Conservation (phyloP, 768 basidiomycete genomes). For the Paxillus rubicundulus region DNA sequence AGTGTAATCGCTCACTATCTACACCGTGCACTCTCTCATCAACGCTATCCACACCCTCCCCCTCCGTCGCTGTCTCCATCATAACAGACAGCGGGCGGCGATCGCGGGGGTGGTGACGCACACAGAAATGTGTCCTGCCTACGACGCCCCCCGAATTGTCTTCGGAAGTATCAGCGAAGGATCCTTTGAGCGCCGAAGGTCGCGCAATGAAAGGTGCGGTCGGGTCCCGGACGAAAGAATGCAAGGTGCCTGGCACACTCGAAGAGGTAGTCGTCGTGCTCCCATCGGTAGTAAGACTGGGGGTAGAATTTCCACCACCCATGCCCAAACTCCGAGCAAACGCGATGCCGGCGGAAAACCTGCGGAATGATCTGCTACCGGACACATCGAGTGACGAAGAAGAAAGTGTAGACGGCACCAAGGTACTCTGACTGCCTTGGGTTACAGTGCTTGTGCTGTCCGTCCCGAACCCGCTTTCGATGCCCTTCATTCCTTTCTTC, state of each 20-base stretch:
- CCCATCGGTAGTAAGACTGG: constrained; percentile 20
- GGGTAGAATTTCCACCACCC: constrained; percentile 13
- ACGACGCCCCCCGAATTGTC: constrained; percentile 12
- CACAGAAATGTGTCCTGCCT: not conserved
- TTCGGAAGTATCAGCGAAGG: constrained; percentile 16
- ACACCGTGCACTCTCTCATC: not conserved
- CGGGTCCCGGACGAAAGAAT: not conserved
- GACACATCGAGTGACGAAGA: not conserved
- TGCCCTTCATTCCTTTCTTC: not conserved
- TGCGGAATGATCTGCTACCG: not conserved
- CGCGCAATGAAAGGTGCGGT: constrained; percentile 8
- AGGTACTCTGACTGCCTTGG: constrained; percentile 18
- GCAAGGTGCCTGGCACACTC: constrained; percentile 9
- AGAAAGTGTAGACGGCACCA: not conserved
- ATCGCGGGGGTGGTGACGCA: constrained; percentile 3
- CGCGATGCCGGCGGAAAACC: constrained; percentile 7
- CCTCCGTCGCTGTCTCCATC: not conserved
- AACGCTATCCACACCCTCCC: no score
- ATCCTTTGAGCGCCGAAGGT: constrained; percentile 22
- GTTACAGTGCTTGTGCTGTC: constrained; percentile 22
- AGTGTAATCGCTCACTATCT: not conserved
- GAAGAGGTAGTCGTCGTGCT: constrained; percentile 16
- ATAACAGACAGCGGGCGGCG: constrained; percentile 8
- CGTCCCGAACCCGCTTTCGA: constrained; percentile 9
- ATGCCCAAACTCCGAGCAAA: constrained; percentile 2